These are phyloP conservation scores for Colletotrichum limetticola DNA, from an alignment of 2,329 filamentous ascomycete genomes.

Conservation along the genomic window DNA sequence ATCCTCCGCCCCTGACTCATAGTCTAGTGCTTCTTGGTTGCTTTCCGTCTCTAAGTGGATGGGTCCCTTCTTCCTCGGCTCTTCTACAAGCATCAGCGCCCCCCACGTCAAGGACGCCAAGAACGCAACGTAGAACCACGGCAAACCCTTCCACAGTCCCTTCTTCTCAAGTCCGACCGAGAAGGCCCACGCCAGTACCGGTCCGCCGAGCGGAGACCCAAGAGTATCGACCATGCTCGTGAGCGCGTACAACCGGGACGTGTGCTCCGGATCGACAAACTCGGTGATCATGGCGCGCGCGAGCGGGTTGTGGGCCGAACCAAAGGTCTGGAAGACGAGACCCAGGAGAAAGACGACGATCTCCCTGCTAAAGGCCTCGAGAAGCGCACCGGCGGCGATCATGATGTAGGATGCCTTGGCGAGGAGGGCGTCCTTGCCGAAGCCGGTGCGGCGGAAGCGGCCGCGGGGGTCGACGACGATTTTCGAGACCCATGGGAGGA, in stretches of 20 bases:
- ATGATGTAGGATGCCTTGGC: slow-evolving; percentile 46
- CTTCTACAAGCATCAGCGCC: slow-evolving; percentile 45
- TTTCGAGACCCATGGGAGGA: slow-evolving; percentile 48
- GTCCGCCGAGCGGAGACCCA: slow-evolving; percentile 53
- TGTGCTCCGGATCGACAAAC: slow-evolving; percentile 49
- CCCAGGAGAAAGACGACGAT: slow-evolving; percentile 49
- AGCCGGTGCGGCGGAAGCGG: slow-evolving; percentile 47
- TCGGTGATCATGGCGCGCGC: slow-evolving; percentile 53
- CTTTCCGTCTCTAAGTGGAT: slow-evolving; percentile 6
- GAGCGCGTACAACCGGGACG: slow-evolving; percentile 53
- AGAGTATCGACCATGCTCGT: slow-evolving; percentile 52
- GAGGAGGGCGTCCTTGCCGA: slow-evolving; percentile 51
- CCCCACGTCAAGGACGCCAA: slow-evolving; percentile 43
- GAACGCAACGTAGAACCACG: slow-evolving; percentile 51
- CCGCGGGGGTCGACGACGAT: slow-evolving; percentile 39
- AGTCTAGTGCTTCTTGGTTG: background rate
- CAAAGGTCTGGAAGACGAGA: slow-evolving; percentile 49
- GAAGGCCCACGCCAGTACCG: slow-evolving; percentile 52
- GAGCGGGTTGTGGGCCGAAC: slow-evolving; percentile 50
- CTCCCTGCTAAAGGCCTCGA: slow-evolving; percentile 48
- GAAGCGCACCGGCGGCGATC: slow-evolving; percentile 44
- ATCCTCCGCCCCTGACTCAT: slow-evolving; percentile 22
- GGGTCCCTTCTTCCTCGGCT: slow-evolving; percentile 42
- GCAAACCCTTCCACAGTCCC: slow-evolving; percentile 50
- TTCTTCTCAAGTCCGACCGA: slow-evolving; percentile 47